Base-by-base conservation (phyloP, 306 rosid genomes). In the Adenanthera pavonina region DNA sequence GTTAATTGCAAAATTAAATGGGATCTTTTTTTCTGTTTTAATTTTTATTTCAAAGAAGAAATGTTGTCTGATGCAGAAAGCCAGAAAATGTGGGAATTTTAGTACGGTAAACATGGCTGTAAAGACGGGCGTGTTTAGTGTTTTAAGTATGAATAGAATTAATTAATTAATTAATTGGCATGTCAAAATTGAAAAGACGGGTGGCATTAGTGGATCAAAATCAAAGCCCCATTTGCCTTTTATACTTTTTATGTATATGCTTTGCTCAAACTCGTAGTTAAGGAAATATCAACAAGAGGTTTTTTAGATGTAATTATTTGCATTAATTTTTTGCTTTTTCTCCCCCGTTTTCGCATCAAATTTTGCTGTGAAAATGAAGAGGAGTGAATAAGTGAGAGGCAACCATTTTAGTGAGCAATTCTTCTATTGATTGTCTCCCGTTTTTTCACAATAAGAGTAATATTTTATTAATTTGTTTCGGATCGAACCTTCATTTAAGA, bases 301-400 rank as follows among this genome's bases (percentile, higher is more conserved):
- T 11, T 84, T 71, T 46, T 35, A 61, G 4, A 41, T 30, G 54
- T 33, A 48, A 74, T 17, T 62, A 78, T 5, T 76, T 17, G 30
- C 30, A 25, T 25, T 25, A 25, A 25, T 25, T 77, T 77, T 25
- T 25, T 25, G 30, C 30, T 25, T 25, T 25, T 25, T 25, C 30
- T 25, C 30, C 30, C 30, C 30, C 30, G 30, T 25, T 25, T 25
- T 25, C 30, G 30, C 1, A 25, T 25, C 30, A 25, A 25, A 25
- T 25, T 25, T 41, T 41, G 46, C 7, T 1, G 54, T 49, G 75
- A 72, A 13, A 77, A 64, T 33, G 74, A 83, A 72, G 76, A 75
- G 70, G 80, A 72, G 76, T 72, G 51, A 75, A 69, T 36, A 76
- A 43, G 66, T 47, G 65, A 60, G 67, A 80, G 17, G 69, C 25